phyloP scores from a whole-genome alignment of 176 grass and related monocot genomes.

The Oryza glumipatula region DNA sequence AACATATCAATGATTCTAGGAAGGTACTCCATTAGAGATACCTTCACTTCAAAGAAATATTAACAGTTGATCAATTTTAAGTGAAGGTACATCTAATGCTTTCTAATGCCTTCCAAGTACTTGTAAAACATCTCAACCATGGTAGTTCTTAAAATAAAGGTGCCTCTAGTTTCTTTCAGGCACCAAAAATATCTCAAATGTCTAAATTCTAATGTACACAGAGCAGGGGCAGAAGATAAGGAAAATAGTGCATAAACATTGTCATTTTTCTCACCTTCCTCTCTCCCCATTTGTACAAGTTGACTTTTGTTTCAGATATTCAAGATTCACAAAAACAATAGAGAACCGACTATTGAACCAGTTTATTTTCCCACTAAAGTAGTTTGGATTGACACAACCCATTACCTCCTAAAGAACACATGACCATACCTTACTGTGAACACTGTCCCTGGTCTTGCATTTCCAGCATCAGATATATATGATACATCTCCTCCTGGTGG shows the following conservation, averaged over 20 bases:
- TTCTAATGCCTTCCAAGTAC: background rate
- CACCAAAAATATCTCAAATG: background rate
- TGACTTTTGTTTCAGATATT: constrained; percentile 4
- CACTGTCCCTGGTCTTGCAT: constrained; percentile 67
- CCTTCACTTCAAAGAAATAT: background rate
- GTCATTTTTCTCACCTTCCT: background rate
- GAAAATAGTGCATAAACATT: background rate
- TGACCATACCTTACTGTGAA: constrained; percentile 93
- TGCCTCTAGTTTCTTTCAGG: background rate
- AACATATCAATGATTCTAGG: background rate
- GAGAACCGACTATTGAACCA: constrained; percentile 10
- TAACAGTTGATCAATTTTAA: background rate
- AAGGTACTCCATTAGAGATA: background rate
- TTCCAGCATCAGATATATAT: constrained; percentile 77
- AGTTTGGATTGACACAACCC: constrained; percentile 11
- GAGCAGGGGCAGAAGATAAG: background rate
- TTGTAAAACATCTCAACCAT: background rate
- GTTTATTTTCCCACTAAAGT: constrained; percentile 18
- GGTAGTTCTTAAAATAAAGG: background rate
- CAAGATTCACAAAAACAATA: background rate
- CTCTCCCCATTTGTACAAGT: background rate
- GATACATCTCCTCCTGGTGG: constrained; percentile 88
- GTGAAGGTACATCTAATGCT: background rate
- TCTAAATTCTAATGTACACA: constrained; percentile 7
- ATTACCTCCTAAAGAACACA: constrained; percentile 13